A percentile compares a stretch with the other conserved stretches of the same genome.
phyloP scores from a whole-genome alignment of 805 yeast genomes.

The Ogataea corticis region DNA sequence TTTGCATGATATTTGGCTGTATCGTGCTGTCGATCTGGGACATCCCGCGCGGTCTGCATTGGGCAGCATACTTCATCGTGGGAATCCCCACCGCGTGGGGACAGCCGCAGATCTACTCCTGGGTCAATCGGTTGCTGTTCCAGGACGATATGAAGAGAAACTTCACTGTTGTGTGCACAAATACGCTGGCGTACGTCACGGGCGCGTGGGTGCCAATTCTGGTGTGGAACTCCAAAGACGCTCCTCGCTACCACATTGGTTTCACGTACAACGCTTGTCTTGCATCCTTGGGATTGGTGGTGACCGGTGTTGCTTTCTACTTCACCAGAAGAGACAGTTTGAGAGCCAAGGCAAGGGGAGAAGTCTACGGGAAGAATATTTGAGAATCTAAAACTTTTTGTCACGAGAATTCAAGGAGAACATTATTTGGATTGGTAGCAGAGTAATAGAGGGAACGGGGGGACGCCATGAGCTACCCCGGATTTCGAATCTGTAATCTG shows the following conservation, averaged over 20 bases:
- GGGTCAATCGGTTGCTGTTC: slow-evolving; percentile 51
- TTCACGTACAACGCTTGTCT: slow-evolving; percentile 40
- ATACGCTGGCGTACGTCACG: slow-evolving; percentile 42
- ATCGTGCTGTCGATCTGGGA: slow-evolving; percentile 47
- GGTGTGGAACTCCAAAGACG: slow-evolving; percentile 39
- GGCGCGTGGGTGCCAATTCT: slow-evolving; percentile 43
- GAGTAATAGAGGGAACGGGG: too few relatives aligned
- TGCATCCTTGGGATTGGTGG: slow-evolving; percentile 33
- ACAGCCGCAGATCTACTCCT: slow-evolving; percentile 55
- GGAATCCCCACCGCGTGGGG: slow-evolving; percentile 53
- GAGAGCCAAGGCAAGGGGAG: neutral
- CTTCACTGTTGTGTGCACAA: slow-evolving; percentile 41
- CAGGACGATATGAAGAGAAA: slow-evolving; percentile 45
- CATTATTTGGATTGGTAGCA: too few relatives aligned
- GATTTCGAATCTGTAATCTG: too few relatives aligned
- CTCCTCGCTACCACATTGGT: slow-evolving; percentile 40
- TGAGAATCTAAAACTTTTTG: too few relatives aligned
- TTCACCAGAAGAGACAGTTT: slow-evolving; percentile 25
- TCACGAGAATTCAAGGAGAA: too few relatives aligned
- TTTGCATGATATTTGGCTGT: slow-evolving; percentile 42
- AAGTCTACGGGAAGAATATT: too few relatives aligned
- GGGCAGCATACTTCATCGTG: slow-evolving; percentile 48
- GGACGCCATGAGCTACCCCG: too few relatives aligned
- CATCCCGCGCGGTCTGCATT: slow-evolving; percentile 48
- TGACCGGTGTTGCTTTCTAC: slow-evolving; percentile 28